These are phyloP conservation scores for Liriodendron chinense DNA, from an alignment of 164 flowering plant species.

Conservation along the genomic window DNA sequence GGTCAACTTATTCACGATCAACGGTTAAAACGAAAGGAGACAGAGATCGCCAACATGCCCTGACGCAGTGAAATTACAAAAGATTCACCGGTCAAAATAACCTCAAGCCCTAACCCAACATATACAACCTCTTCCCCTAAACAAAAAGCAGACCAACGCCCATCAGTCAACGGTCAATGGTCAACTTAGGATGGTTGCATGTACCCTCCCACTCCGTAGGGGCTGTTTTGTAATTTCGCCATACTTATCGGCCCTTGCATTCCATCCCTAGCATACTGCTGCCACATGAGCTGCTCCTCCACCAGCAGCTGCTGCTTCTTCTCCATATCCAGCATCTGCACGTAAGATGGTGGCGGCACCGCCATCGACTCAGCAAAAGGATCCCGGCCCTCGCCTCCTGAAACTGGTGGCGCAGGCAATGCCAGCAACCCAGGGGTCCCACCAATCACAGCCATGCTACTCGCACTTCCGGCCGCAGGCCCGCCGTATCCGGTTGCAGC, in stretches of 20 bases:
- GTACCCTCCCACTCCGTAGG: neutral
- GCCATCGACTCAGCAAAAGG: constrained; percentile 74
- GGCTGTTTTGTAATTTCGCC: constrained; percentile 1
- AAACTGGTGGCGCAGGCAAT: constrained; percentile 27
- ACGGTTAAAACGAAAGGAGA: too few species aligned
- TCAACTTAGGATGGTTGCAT: neutral
- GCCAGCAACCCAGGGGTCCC: neutral
- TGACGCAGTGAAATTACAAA: neutral
- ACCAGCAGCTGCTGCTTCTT: constrained; percentile 61
- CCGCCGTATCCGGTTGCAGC: neutral
- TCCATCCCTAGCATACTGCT: constrained; percentile 69
- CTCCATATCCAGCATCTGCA: constrained; percentile 90
- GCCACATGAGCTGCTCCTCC: constrained; percentile 87
- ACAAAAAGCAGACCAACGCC: neutral
- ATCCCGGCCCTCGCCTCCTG: constrained; percentile 31
- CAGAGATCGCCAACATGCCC: neutral
- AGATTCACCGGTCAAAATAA: too few species aligned
- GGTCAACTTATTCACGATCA: too few species aligned
- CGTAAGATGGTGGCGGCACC: constrained; percentile 73
- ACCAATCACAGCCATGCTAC: constrained; percentile 49
- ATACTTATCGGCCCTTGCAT: constrained; percentile 55
- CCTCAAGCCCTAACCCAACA: too few species aligned
- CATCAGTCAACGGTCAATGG: neutral
- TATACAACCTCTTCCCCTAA: neutral
- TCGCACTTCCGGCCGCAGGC: constrained; percentile 36